phyloP scores from a whole-genome alignment of 768 basidiomycete genomes.

The Brasilioporus rufonigricans region DNA sequence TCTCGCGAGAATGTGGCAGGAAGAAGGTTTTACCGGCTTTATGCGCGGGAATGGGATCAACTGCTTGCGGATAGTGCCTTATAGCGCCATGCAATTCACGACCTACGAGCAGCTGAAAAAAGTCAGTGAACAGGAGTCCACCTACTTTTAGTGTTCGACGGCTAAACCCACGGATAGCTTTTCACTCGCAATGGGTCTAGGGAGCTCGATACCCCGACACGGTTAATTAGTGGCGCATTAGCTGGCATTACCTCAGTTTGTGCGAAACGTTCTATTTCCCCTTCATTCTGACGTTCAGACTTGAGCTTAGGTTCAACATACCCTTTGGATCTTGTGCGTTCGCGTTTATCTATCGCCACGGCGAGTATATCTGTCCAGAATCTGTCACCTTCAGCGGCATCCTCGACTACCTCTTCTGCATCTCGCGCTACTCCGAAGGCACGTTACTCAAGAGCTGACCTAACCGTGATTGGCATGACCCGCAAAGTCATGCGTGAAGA shows the following conservation, averaged over 20 bases:
- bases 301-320: constrained; percentile 68
- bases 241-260: constrained; percentile 96
- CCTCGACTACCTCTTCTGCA: constrained; percentile 53
- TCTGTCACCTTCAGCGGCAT: constrained; percentile 17
- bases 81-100: constrained; percentile 83
- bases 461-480: constrained; percentile 87
- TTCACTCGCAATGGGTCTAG: constrained; percentile 68
- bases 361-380: constrained; percentile 59
- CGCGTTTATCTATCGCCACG: constrained; percentile 89
- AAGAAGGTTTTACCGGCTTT: constrained; percentile 90
- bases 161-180: constrained; percentile 46
- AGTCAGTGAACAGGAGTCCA: constrained; percentile 37
- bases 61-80: constrained; percentile 90
- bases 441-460: constrained; percentile 48
- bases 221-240: constrained; percentile 82
- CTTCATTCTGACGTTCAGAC: constrained; percentile 8
- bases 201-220: constrained; percentile 84
- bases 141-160: constrained; percentile 1
- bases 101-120: constrained; percentile 92
- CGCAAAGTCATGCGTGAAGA: constrained; percentile 88
- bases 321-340: constrained; percentile 91
- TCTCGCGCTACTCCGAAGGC: constrained; percentile 32
- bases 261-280: constrained; percentile 39
- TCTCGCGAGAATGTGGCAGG: constrained; percentile 81
- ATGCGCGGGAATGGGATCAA: constrained; percentile 95